Conservation (phyloP, 2,329 filamentous ascomycete species). For the Blumeria hordei region DNA sequence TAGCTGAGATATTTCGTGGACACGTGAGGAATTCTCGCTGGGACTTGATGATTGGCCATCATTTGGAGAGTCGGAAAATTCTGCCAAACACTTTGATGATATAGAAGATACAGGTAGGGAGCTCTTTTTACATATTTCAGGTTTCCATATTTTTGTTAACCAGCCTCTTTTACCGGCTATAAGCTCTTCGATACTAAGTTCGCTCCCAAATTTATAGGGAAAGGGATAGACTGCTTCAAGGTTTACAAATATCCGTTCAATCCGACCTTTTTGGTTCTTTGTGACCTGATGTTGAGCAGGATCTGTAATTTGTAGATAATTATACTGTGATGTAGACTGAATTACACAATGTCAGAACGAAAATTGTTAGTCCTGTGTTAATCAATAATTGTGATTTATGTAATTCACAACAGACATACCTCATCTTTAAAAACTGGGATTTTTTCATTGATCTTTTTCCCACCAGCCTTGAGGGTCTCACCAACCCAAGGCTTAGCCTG, state of each 20-base stretch:
- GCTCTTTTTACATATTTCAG: constrained; percentile 5
- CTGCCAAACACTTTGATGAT: neutral
- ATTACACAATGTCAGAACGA: constrained; percentile 28
- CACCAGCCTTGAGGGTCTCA: constrained; percentile 69
- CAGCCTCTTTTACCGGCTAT: constrained; percentile 55
- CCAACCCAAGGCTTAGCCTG: constrained; percentile 80
- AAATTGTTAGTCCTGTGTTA: constrained; percentile 82
- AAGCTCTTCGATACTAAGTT: constrained; percentile 81
- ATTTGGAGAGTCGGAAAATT: too few species aligned
- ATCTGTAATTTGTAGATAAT: constrained; percentile 38
- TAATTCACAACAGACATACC: constrained; percentile 38
- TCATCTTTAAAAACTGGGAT: constrained; percentile 86
- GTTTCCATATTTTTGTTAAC: constrained; percentile 31
- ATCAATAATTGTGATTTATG: constrained; percentile 47
- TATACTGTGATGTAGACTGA: constrained; percentile 29
- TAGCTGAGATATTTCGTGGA: constrained; percentile 10
- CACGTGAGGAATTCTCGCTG: constrained; percentile 15
- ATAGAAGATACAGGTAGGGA: neutral
- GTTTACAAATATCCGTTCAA: constrained; percentile 71
- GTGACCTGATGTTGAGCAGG: constrained; percentile 54
- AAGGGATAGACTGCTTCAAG: constrained; percentile 68
- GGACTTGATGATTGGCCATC: too few species aligned
- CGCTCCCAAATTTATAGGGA: constrained; percentile 41
- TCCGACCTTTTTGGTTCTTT: constrained; percentile 58
- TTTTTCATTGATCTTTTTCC: constrained; percentile 59